These are phyloP conservation scores for Fraxinus latifolia DNA, from an alignment of 305 asterid genomes.

Conservation along the genomic window DNA sequence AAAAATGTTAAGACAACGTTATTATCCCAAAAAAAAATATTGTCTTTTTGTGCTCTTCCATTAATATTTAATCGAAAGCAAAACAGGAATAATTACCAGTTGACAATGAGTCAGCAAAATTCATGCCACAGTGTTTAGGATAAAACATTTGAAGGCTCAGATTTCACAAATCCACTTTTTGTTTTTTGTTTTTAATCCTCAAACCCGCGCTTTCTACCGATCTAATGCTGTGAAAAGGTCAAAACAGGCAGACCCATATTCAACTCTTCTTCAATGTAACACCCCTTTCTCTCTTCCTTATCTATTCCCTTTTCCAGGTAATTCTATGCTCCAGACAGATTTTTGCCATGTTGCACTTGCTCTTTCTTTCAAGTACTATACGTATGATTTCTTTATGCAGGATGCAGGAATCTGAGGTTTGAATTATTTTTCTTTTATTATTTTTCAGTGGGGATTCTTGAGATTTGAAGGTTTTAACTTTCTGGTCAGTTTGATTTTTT, in stretches of 20 bases:
- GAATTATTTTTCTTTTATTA: neutral
- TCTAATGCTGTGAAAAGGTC: neutral
- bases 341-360: neutral
- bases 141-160: conserved; percentile 10
- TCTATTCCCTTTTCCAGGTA: neutral
- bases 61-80: neutral
- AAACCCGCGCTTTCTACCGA: neutral
- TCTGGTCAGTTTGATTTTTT: neutral
- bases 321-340: neutral
- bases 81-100: neutral
- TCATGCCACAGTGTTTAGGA: neutral
- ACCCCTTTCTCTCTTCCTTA: neutral
- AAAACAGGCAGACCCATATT: neutral
- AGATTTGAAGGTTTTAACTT: conserved; percentile 1
- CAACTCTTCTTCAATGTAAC: neutral
- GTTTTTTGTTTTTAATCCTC: neutral
- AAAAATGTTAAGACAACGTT: neutral
- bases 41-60: neutral
- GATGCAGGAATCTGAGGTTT: neutral
- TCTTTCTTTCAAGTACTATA: neutral
- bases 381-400: neutral
- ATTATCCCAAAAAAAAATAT: neutral
- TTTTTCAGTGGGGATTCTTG: conserved; percentile 2
- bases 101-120: neutral
- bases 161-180: neutral